These are phyloP conservation scores for Scheffersomyces segobiensis DNA, from an alignment of 1,139 yeast species.

Conservation along the genomic window DNA sequence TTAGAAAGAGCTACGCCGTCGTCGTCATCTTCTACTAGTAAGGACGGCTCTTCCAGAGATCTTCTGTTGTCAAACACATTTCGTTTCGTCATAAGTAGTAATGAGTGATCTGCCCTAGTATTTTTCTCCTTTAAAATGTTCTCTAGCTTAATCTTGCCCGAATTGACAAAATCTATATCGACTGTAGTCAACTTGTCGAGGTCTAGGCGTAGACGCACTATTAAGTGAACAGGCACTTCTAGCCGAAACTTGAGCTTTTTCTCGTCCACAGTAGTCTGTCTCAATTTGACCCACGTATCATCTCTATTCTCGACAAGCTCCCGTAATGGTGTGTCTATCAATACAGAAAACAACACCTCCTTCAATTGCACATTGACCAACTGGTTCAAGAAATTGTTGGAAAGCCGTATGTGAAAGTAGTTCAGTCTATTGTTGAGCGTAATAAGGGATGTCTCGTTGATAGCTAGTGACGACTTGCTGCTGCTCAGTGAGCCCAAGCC, in stretches of 20 bases:
- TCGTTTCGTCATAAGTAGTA: background rate
- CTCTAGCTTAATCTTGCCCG: background rate
- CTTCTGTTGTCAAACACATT: background rate
- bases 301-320: slow-evolving; percentile 5
- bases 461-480: slow-evolving; percentile 11
- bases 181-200: background rate
- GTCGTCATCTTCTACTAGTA: slow-evolving; percentile 10
- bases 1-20: background rate
- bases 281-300: background rate
- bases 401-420: slow-evolving; percentile 15
- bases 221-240: background rate
- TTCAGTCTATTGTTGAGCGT: slow-evolving; percentile 12
- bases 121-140: background rate
- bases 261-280: background rate
- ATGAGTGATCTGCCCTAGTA: background rate
- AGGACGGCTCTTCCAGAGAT: background rate
- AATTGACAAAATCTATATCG: background rate
- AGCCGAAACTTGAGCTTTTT: background rate
- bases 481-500: background rate
- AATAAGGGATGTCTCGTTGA: slow-evolving; percentile 16
- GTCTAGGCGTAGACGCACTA: background rate
- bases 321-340: slow-evolving; percentile 8
- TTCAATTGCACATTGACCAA: slow-evolving; percentile 11
- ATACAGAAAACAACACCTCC: slow-evolving; percentile 5
- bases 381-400: slow-evolving; percentile 14